Percentiles rank a stretch among this genome's conserved stretches.
These are phyloP conservation scores for Thuja plicata DNA, from an alignment of 83 land plant genomes.

Conservation along the genomic window DNA sequence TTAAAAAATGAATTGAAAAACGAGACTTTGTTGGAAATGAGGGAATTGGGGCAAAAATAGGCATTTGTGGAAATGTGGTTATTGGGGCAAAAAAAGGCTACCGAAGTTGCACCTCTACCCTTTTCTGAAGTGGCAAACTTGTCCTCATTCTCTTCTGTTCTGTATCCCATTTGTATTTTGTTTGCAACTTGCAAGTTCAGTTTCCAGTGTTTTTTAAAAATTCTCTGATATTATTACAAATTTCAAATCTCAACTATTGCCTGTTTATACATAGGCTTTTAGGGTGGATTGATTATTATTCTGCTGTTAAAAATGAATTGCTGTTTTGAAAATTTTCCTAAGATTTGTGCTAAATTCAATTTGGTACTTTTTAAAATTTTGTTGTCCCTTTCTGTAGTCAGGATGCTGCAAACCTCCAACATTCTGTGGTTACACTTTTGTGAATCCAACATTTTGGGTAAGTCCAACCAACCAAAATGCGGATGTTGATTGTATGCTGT, in stretches of 20 bases:
- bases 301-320: background rate
- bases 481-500: conserved; percentile 47
- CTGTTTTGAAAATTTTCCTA: too few species aligned
- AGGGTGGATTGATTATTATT: background rate
- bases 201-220: background rate
- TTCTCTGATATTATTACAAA: background rate
- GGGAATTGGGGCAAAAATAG: background rate
- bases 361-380: background rate
- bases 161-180: background rate
- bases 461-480: conserved; percentile 32
- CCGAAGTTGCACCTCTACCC: background rate
- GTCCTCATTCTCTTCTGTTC: background rate
- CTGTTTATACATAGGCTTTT: background rate
- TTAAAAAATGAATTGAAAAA: too few species aligned
- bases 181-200: background rate
- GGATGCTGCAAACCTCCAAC: conserved; percentile 86
- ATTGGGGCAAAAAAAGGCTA: background rate
- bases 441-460: conserved; percentile 60
- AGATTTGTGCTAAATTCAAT: conserved; percentile 3
- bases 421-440: conserved; percentile 50
- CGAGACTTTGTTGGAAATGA: too few species aligned
- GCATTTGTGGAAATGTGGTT: background rate
- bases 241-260: background rate
- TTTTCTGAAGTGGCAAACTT: background rate
- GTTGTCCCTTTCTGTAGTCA: conserved; percentile 35